Evolutionary conservation across 139 green algal genomes (phyloP), one percentile per base, ranked within the genome.

Genomic region (Asterochloris sp.): DNA sequence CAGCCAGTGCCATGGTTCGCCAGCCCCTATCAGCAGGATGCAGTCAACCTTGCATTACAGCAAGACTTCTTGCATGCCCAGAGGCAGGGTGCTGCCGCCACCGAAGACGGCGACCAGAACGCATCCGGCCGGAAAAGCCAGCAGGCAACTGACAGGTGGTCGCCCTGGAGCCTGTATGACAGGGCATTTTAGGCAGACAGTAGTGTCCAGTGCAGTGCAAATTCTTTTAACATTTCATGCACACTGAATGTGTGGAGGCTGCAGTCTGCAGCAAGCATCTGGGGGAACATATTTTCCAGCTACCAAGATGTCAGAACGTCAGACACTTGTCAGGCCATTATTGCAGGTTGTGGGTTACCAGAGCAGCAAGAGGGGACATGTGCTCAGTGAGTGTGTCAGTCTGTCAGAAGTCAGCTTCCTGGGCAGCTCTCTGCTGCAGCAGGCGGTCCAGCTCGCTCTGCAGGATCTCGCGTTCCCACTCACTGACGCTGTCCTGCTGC

Each of bases 401-500:
- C 66, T 10, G 66, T 80, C 60, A 80, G 21, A 62, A n/a, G 16
- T 68, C 24, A 54, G 54, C 60, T 21, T 61, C 68, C 23, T 80
- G 54, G 13, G 23, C n/a, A 24, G 67, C 60, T 62, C 28, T 68
- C 60, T 69, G 60, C 47, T 80, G 67, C 60, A 11, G 67, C 60
- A 80, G 47, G 15, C 67, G 60, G n/a, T 80, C 76, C 54, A 61
- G 68, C 54, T 80, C 76, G 47, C 76, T 80, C 76, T 69, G 67
- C 26, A 80, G 60, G 13, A 80, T 80, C 24, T 80, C 76, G 10
- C 76, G n/a, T 17, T 80, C 76, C 76, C 76, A 80, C 13, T 80
- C 54, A 80, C 68, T 62, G 47, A 80, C 68, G 61, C 68, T 62
- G 24, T n/a, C 24, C 61, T 62, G 54, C 23, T 61, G 60, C 60